Evolutionary conservation across 2,329 filamentous ascomycete species (phyloP), one percentile per base, ranked within the genome.

Genomic region (Fusarium sp.): DNA sequence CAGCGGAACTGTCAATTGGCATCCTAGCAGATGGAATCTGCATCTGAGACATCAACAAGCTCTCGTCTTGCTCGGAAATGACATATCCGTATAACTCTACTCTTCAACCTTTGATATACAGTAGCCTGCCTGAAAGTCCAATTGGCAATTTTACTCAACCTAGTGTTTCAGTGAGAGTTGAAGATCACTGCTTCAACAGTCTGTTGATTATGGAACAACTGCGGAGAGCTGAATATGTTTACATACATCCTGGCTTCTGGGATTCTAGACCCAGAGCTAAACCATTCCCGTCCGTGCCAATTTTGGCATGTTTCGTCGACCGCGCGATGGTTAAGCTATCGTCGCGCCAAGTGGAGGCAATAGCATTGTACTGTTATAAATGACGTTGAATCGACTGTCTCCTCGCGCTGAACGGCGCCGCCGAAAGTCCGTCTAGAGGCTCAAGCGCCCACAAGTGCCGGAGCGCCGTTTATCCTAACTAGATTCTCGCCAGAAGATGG

Each of bases 331-430:
- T 63, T 39, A 57, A 65, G 57, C 67, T 57, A 62, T 65, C 39
- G 45, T 44, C 46, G 51, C 57, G 60, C 72, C 53, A 74, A 74
- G 72, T 74, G 72, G 72, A 72, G 68, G 64, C 38, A 33, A 39
- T 53, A 60, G 40, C 52, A 62, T 62, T 45, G 42, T 50, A 31
- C 43, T 58, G 50, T 62, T 55, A 31, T 44, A 68, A 49, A 65
- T 74, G 71, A 73, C 69, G 69, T 74, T 67, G 45, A 57, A 62
- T 54, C 53, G 50, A 60, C 44, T 57, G 62, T 70, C 31, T 62
- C 51, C 36, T 60, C 21, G 36, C 47, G 36, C 55, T 58, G 24
- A 59, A 57, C 61, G 64, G 57, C 43, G 51, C 40, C 62, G 54
- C 55, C 50, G 40, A 69, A 21, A 62, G 70, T 54, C 53, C 57